Base-by-base conservation (phyloP, 768 basidiomycete species). In the Mycena epipterygia region DNA sequence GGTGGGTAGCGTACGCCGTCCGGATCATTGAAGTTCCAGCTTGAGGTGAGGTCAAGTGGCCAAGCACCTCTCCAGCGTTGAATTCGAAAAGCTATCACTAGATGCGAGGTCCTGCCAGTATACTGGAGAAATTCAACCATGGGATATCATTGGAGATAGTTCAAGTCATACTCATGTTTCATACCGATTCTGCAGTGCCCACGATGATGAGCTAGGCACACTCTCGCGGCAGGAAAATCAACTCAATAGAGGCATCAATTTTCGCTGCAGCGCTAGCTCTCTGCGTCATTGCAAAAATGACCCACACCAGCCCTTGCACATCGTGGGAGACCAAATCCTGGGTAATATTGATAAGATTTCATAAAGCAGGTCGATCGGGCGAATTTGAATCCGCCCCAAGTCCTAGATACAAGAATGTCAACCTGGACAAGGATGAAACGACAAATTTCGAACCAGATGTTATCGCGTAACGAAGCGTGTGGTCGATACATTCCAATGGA, bases 171-270 rank as follows among this genome's bases (percentile, higher is more conserved):
- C 2, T 37, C 37, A 51, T 48, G 46, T 29, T 51, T 62, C 60
- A 62, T 62, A 1, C 60, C 60, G 3, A 62, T 25, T 37, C 60
- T 62, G 37, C n/a, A n/a, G n/a, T n/a, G n/a, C n/a, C n/a, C n/a
- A n/a, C n/a, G n/a, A n/a, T n/a, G n/a, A n/a, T n/a, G n/a, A 39
- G 37, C 9, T 8, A 39, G 37, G 16, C 16, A n/a, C 8, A 16
- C 25, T 21, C 2, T 33, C 14, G 3, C 4, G 4, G 3, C 11
- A 65, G 8, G 12, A 6, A 7, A 21, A 35, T 13, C 39, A 23
- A 65, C 64, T 65, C 39, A 21, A 65, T 56, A 48, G 52, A 65
- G 5, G 29, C 33, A 19, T 64, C n/a, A 30, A 64, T 64, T 30
- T 56, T 65, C 41, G 32, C 39, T 16, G 19, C 13, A 3, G 64